Conservation (phyloP, 208 protist genomes). For the Trypanosoma lewisi region DNA sequence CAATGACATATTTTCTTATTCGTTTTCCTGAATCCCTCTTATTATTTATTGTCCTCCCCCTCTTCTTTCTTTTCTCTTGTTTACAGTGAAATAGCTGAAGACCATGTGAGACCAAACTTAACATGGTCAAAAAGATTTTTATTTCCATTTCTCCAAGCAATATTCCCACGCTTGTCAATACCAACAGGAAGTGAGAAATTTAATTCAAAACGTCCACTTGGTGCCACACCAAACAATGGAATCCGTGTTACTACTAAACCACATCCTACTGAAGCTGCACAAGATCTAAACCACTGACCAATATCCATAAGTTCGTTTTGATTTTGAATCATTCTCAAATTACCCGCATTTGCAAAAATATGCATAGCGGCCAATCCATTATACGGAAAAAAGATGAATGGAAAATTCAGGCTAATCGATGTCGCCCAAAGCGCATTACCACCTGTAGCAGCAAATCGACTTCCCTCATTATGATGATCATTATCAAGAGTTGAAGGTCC, state of each 20-base stretch:
- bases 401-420: constrained; percentile 80
- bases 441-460: constrained; percentile 69
- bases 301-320: constrained; percentile 41
- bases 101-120: constrained; percentile 83
- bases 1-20: no score
- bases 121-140: constrained; percentile 68
- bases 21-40: no score
- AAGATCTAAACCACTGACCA: constrained; percentile 52
- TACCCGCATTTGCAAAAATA: constrained; percentile 79
- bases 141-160: constrained; percentile 57
- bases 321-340: constrained; percentile 60
- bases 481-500: constrained; percentile 73
- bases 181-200: constrained; percentile 75
- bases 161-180: constrained; percentile 47
- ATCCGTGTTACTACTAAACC: constrained; percentile 81
- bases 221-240: constrained; percentile 70
- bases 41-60: no score
- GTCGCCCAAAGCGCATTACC: constrained; percentile 85
- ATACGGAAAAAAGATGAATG: constrained; percentile 72
- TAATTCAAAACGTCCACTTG: constrained; percentile 80
- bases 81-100: constrained; percentile 70
- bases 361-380: constrained; percentile 85
- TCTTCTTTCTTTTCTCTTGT: constrained; percentile 11
- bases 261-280: constrained; percentile 68
- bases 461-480: constrained; percentile 13